Conservation (phyloP, 2,329 filamentous ascomycete species). For the Neonectria ditissima region DNA sequence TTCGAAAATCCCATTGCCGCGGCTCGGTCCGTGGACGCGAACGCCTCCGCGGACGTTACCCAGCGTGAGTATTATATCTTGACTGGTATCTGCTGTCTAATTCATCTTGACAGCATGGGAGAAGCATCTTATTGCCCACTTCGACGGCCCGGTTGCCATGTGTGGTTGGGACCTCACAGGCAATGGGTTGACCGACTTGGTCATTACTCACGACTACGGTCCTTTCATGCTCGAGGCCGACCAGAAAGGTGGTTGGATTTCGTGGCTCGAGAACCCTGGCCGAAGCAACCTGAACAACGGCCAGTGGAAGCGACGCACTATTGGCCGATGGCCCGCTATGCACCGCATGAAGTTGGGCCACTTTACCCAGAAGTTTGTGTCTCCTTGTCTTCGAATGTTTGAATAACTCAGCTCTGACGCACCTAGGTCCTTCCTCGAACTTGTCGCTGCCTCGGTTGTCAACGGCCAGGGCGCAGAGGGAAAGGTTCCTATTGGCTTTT, state of each 20-base stretch:
- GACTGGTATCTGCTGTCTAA: background rate
- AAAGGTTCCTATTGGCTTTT: background rate
- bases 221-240: background rate
- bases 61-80: background rate
- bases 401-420: background rate
- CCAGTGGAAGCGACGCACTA: background rate
- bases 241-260: background rate
- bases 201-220: background rate
- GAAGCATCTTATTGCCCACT: background rate
- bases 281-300: background rate
- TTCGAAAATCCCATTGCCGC: constrained; percentile 1
- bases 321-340: background rate
- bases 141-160: background rate
- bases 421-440: background rate
- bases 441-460: background rate
- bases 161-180: background rate
- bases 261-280: background rate
- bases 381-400: background rate
- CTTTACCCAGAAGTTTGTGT: background rate
- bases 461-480: background rate
- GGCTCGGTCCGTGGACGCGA: background rate
- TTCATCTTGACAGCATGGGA: background rate
- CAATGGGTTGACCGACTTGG: background rate
- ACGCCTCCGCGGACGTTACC: background rate
- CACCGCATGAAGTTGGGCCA: background rate